Evolutionary conservation across 768 basidiomycete genomes (phyloP), one percentile per base, ranked within the genome.

Genomic region (Rhodosporidiobolus sp.): DNA sequence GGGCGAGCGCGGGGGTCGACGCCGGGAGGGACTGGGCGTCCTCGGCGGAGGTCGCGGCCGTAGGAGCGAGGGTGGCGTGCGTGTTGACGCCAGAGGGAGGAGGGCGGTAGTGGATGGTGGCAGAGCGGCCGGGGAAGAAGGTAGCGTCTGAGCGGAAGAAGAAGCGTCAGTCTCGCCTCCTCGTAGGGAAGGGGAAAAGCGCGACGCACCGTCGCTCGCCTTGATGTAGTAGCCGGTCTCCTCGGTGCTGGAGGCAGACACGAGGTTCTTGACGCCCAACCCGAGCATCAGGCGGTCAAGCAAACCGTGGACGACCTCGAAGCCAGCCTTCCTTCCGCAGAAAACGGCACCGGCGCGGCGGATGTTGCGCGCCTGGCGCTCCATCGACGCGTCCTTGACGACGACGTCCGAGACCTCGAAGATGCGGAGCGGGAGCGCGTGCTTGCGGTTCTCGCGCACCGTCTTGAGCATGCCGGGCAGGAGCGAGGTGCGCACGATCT

Each of bases 381-480:
- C 93, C 72, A 86, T 83, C 34, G 83, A 80, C 28, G 80, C 75
- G 81, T 98, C 95, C 81, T 96, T 94, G 83, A 93, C 86, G 52
- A 91, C 93, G 59, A 98, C 87, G 80, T 99, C 96, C 11, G 92
- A 89, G 4, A 90, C 86, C 82, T 99, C 96, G 80, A 98, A 99
- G 69, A 98, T 87, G 72, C 88, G 90, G 80, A 98, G 87, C 7
- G 96, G 96, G 22, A 99, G 85, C 1, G 95, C 80, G 76, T 96
- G 92, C 73, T 91, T 91, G 63, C 91, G 88, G 83, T 99, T 99
- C 83, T 99, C 96, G 77, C 96, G 89, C 56, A 96, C 85, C 26
- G 94, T 96, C 83, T 99, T 99, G 77, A 99, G 87, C 56, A 99
- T 87, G 62, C 96, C 96, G 22, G 95, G 94, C 12, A 99, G 84